Evolutionary conservation across 2,329 filamentous ascomycete genomes (phyloP), one percentile per base, ranked within the genome.

Genomic region (Pseudogymnoascus sp.): DNA sequence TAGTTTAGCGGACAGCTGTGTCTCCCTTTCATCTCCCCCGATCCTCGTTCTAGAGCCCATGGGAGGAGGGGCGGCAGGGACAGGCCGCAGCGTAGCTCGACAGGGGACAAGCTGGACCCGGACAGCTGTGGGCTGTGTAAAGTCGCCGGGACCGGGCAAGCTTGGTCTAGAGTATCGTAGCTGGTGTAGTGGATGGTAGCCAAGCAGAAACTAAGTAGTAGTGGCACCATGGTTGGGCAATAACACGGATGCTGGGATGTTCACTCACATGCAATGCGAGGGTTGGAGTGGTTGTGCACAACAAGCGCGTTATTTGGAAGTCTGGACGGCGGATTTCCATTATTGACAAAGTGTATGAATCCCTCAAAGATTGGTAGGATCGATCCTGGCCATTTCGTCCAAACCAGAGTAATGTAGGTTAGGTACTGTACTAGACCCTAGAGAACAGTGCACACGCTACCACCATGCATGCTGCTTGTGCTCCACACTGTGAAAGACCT

Each of bases 111-210:
- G 22, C 41, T 50, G 41, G 41, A 50, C 41, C 41, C 22, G 5
- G 41, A 50, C 41, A 50, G 41, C 41, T 50, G 22, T 30, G 41
- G 41, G 41, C 12, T 50, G 22, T 30, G 41, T 28, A 9, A 50
- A 28, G 20, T 50, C 41, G 41, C 41, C 22, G 41, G 41, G 22
- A 22, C 41, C 41, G 41, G 14, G 41, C 41, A 50, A 30, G 41
- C 41, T 50, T 50, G 41, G 41, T 50, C 41, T 50, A 50, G 41
- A 50, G 41, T 50, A 50, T 50, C 41, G 41, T 50, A 50, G 22
- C 22, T 50, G 22, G 14, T 50, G 41, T 30, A 50, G 22, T 50
- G 41, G 41, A 50, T 50, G 41, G 41, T 50, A 50, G 41, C 41
- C 41, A 50, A 50, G 41, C 14, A 50, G 11, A 16, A 30, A 50